Evolutionary conservation across 805 yeast genomes (phyloP), one percentile per base, ranked within the genome.

Genomic region (Wickerhamiella spandovensis): DNA sequence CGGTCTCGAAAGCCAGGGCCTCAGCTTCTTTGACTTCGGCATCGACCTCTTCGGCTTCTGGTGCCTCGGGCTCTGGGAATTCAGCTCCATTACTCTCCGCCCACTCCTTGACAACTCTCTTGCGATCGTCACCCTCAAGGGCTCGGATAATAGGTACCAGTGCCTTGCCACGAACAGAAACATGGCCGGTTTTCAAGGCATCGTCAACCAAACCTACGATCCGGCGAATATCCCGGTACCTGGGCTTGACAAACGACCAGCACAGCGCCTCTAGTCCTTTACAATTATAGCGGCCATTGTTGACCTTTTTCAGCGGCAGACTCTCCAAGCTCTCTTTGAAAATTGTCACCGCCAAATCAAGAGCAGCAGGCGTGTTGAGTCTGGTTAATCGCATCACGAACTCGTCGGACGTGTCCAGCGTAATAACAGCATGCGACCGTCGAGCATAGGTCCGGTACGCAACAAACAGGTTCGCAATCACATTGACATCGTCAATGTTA

Each of bases 341-440:
- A 5, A 59, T 43, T 13, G 47, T 25, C 47, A 53, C 57, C 1
- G 64, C 66, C 2, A 50, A 44, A 18, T 53, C 55, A 1, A 55
- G n/a, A 3, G 56, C 32, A 17, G 25, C 43, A 17, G 43, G 48
- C 13, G 48, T 51, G 22, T 43, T 17, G 3, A 53, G 44, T 21
- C 51, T 30, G 37, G 53, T 46, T 3, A 62, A 48, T 15, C 54
- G 51, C 32, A 17, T 35, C 5, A 63, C 64, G 48, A 63, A 61
- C 47, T 49, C 52, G 44, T 62, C 65, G 12, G 53, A 43, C 5
- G 56, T 49, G 5, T 53, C 52, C 41, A 57, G 18, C 5, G 53
- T 42, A 17, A 48, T 41, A 10, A 48, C 20, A 10, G 52, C 6
- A n/a, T 24, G 10, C 3, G 44, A 28, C 9, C 15, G 17, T 10